Evolutionary conservation across 1,284 basidiomycete genomes (phyloP), one percentile per base, ranked within the genome.

Genomic region (Sutorius eximius): DNA sequence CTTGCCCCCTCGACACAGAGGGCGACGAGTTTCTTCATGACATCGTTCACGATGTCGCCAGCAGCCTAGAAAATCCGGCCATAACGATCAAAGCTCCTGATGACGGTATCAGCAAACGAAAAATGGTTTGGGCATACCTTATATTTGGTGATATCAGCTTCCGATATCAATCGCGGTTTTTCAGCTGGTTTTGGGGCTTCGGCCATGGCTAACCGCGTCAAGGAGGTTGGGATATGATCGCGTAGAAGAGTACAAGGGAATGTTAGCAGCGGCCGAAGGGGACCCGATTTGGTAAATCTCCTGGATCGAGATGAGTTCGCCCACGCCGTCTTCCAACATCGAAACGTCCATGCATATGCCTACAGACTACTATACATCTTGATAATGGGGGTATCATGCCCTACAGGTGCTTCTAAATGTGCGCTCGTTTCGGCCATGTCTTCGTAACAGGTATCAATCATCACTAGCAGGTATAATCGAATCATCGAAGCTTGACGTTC

Each of bases 41-140:
- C 93, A 67, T 85, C 82, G 68, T 90, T 82, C 45, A 92, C 86
- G 72, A 97, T 93, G 65, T 97, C 93, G 58, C 92, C 93, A 27
- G 95, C 95, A 30, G 85, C 82, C 89, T 96, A 60, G 45, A 45
- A 48, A 43, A 57, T 49, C 56, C 45, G 22, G 42, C 44, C 47
- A 44, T 10, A 20, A 55, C 43, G 43, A 51, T 68, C 34, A 60
- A 52, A 42, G 36, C 10, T 45, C 45, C 38, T 34, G 36, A 41
- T 36, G 47, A 50, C 40, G 32, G 45, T 18, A 29, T 38, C 36
- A 18, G n/a, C 36, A 41, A 42, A 32, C 40, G 45, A n/a, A n/a
- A 51, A 22, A 32, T 7, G 15, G 22, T 18, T 40, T 18, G 48
- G 30, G 48, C 73, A 58, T 62, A 89, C 89, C 78, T 91, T 91